Base-by-base conservation (phyloP, 495 filamentous ascomycete species). In the Paragyromitra xinjiangensis region DNA sequence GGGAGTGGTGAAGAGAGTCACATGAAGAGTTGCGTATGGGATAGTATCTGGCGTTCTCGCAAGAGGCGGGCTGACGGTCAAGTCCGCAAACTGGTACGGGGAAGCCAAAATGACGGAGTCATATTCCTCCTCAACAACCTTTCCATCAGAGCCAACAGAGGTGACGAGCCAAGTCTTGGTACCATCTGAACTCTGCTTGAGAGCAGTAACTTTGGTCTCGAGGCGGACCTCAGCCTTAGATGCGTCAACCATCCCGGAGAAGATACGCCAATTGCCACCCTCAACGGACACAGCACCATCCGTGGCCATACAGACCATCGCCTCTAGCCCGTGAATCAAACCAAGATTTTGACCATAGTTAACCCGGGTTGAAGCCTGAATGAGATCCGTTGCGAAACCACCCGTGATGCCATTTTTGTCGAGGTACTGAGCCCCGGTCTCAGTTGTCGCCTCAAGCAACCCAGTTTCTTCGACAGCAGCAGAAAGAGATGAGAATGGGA, bases 221-320 rank as follows among this genome's bases (percentile, higher is more conserved):
- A 96, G 84, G 3, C 84, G 83, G 4, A 93, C 67, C 6, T 87
- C 82, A 0, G 92, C 91, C 1, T 85, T 83, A 7, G 93, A 89
- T 4, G 85, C 84, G 45, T 90, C 85, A 11, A 93, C 84, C 92
- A 97, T 97, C 8, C 88, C 86, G 1, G 89, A 88, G 80, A 99
- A 99, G 53, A 98, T 98, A 82, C 89, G 91, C 95, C 94, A 99
- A 80, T 99, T 99, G 1, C 95, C 95, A 1, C 94, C 94, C 7
- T 89, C 84, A 6, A 99, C 87, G 5, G 90, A 84, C 79, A 94
- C 89, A 0, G 94, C 93, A 5, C 93, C 93, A 63, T 95, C 92
- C 0, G 94, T 90, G 1, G 94, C 92, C 93, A 98, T 93, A 81
- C 93, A 91, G 16, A 97, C 95, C 91, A 98, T 95, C 0, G 94